Evolutionary conservation across 2,329 filamentous ascomycete genomes (phyloP), one percentile per base, ranked within the genome.

Genomic region (Elsinoe arachidis): DNA sequence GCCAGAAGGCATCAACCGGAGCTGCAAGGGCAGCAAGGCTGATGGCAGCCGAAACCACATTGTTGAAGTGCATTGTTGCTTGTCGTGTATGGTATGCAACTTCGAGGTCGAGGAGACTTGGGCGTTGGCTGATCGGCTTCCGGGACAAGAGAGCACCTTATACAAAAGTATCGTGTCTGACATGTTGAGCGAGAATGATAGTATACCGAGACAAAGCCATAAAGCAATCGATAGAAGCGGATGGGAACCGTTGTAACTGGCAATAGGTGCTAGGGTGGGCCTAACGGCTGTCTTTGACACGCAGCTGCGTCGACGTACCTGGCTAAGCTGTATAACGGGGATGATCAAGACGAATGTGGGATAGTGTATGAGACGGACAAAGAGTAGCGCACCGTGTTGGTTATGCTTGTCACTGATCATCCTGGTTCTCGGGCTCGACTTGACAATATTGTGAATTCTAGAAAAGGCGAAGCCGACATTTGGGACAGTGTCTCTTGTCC

Each of bases 1-100:
- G 84, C 68, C 88, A 80, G 67, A 89, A 86, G 56, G 85, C 84
- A 65, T 86, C 82, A 44, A 82, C 66, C 23, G 69, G 66, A 49
- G 68, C 68, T 10, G 69, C 65, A 17, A 75, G 63, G 14, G 64
- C 65, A 15, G 67, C 64, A 19, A 67, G 47, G 49, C 44, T 62
- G 30, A 66, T 37, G 35, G 61, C 61, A 59, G 60, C 56, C 55
- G 60, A 59, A 44, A 58, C 54, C 53, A 56, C 57, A 43, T 35
- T 59, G 38, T 56, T 59, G 56, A 30, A 59, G 46, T n/a, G 60
- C 58, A 59, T 57, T 33, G 26, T 58, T 53, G 33, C 33, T 55
- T 56, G 54, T 49, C 41, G 54, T 37, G 38, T 26, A 21, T 41
- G 38, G 17, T 33, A 49, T 47, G 54, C 54, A 47, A 46, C 54